Conservation (phyloP, 192 early-diverging fungal genomes). For the Coemansia sp. region DNA sequence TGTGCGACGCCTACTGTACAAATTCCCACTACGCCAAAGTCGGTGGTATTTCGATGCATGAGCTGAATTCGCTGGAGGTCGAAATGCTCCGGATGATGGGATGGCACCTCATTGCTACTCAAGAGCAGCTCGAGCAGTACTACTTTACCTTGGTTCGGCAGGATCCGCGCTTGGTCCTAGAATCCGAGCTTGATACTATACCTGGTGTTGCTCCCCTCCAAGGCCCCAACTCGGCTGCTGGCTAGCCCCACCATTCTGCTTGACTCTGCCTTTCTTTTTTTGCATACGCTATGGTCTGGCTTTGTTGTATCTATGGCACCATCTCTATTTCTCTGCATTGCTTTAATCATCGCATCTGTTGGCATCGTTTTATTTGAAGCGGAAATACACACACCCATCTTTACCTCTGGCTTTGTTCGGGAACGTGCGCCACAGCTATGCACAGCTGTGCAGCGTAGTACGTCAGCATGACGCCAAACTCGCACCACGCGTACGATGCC, state of each 20-base stretch:
- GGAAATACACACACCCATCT: background rate
- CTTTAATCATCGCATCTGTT: background rate
- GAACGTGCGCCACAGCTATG: conserved; percentile 30
- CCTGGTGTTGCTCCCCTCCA: background rate
- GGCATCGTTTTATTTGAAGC: background rate
- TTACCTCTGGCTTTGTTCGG: background rate
- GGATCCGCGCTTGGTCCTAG: conserved; percentile 58
- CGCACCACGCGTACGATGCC: conserved; percentile 23
- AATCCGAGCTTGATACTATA: conserved; percentile 19
- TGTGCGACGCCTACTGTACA: conserved; percentile 94
- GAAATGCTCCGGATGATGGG: conserved; percentile 87
- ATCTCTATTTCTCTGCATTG: background rate
- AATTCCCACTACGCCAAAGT: conserved; percentile 95
- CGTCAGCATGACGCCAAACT: conserved; percentile 42
- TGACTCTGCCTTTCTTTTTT: background rate
- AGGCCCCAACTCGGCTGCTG: background rate
- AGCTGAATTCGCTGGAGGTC: conserved; percentile 91
- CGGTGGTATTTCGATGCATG: conserved; percentile 89
- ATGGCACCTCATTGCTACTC: conserved; percentile 82
- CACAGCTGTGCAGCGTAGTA: conserved; percentile 53
- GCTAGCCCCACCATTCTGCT: background rate
- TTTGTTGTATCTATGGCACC: no score
- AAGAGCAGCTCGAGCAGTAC: conserved; percentile 84
- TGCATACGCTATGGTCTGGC: background rate
- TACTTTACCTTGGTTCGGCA: conserved; percentile 89